A percentile compares a stretch with the other conserved stretches of the same genome.
Evolutionary conservation across 2,329 filamentous ascomycete genomes (phyloP).

Genomic region (Phyllachora maydis): DNA sequence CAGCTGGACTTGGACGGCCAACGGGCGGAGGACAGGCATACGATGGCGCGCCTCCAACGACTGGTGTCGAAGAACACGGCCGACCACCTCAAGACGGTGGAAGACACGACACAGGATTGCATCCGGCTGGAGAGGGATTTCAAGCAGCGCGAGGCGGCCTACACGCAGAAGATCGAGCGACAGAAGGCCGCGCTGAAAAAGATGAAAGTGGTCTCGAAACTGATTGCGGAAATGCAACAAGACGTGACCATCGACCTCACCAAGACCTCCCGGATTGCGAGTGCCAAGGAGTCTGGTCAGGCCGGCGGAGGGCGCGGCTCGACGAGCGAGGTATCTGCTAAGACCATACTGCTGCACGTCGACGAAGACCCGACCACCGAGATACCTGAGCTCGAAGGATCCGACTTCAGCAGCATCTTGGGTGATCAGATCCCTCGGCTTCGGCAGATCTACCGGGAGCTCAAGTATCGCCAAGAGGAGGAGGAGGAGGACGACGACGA

Average conservation of each 20-base stretch:
- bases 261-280: conserved; percentile 7
- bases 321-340: too few relatives aligned
- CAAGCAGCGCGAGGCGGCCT: conserved; percentile 5
- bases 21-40: conserved; percentile 11
- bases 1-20: conserved; percentile 25
- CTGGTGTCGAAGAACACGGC: conserved; percentile 5
- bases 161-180: conserved; percentile 10
- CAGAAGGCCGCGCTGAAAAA: conserved; percentile 10
- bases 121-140: conserved; percentile 7
- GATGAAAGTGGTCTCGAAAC: too few relatives aligned
- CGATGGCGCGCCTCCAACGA: conserved; percentile 7
- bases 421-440: conserved; percentile 9
- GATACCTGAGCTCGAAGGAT: conserved; percentile 12
- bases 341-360: conserved; percentile 12
- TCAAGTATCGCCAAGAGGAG: conserved; percentile 6
- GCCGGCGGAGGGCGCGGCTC: too few relatives aligned
- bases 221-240: too few relatives aligned
- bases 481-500: conserved; percentile 5
- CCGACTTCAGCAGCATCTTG: conserved; percentile 11
- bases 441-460: conserved; percentile 7
- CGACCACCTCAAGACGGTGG: conserved; percentile 4
- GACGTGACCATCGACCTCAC: conserved; percentile 7
- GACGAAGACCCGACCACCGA: conserved; percentile 16
- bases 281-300: too few relatives aligned
- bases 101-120: conserved; percentile 7